A percentile compares a stretch with the other conserved stretches of the same genome.
These are phyloP conservation scores for Candida chauliodis DNA, from an alignment of 805 yeast genomes.

Conservation along the genomic window DNA sequence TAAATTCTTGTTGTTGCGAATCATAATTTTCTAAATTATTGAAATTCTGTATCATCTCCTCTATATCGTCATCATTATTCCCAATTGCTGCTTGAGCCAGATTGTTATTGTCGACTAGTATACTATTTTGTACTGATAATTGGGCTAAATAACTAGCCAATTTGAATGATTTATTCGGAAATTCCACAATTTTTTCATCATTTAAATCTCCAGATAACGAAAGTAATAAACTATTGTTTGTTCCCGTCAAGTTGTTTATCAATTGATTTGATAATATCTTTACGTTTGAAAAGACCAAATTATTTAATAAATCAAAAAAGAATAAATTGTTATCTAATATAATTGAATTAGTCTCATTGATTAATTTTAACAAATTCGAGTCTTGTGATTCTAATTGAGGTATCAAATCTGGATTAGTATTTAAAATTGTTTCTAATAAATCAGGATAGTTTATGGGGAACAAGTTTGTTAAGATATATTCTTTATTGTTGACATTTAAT, in stretches of 20 bases:
- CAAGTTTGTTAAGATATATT: conserved; percentile 19
- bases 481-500: conserved; percentile 14
- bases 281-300: conserved; percentile 31
- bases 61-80: conserved; percentile 10
- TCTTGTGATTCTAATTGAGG: conserved; percentile 34
- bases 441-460: conserved; percentile 38
- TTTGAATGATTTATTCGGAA: conserved; percentile 28
- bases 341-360: conserved; percentile 45
- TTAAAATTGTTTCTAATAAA: conserved; percentile 45
- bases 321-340: conserved; percentile 26
- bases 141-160: conserved; percentile 72
- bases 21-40: conserved; percentile 4
- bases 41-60: conserved; percentile 11
- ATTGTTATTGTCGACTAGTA: conserved; percentile 44
- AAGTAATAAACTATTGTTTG: conserved; percentile 7
- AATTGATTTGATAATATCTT: conserved; percentile 34
- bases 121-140: conserved; percentile 60
- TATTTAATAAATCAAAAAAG: conserved; percentile 27
- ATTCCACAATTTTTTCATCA: conserved; percentile 15
- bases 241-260: conserved; percentile 17
- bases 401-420: conserved; percentile 42
- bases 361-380: conserved; percentile 34
- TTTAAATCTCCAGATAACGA: conserved; percentile 6
- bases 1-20: conserved; percentile 15
- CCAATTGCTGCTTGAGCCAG: conserved; percentile 13